Evolutionary conservation across 495 filamentous ascomycete genomes (phyloP), one percentile per base, ranked within the genome.

Genomic region (Penicillium nucicola): DNA sequence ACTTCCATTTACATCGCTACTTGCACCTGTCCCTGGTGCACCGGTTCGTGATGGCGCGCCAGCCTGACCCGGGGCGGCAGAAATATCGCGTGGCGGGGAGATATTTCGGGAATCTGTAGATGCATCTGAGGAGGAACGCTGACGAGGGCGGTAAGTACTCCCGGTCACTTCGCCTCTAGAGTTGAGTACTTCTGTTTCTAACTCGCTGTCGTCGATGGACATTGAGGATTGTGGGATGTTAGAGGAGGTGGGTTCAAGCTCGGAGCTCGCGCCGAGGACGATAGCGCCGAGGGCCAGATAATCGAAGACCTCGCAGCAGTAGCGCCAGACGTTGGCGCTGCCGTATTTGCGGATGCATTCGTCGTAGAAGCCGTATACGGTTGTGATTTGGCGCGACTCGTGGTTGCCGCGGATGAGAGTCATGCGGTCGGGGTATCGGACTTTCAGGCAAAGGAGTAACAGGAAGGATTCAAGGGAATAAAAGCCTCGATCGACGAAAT

Each of bases 261-360:
- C 82, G 38, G 87, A 86, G 39, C 88, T 86, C 17, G 95, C 90
- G 43, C 95, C 93, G 11, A 95, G 81, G 23, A 98, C 90, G 57
- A 98, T 85, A 34, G 93, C 93, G 46, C 92, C 93, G 35, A 98
- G 84, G 11, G 93, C 95, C 19, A 98, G 82, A 68, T 97, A 97
- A 71, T 98, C 93, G 65, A 98, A 98, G 2, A 97, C 90, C 66
- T 98, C 93, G 70, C 93, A 97, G 75, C 93, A 98, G 65, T 98
- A 96, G 42, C 92, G 81, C 93, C 93, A 98, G 1, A 98, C 93
- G 55, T 97, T 98, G 14, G 93, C 93, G 67, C 81, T 93, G 44
- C 93, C 93, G 64, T 98, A 98, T 72, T 98, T 98, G 34, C 95
- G 86, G 43, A 97, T 77, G 61, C 93, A 98, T 65, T 98, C 93